Conservation (phyloP, 108 stramenopile genomes). For the Licmophora abbreviata region DNA sequence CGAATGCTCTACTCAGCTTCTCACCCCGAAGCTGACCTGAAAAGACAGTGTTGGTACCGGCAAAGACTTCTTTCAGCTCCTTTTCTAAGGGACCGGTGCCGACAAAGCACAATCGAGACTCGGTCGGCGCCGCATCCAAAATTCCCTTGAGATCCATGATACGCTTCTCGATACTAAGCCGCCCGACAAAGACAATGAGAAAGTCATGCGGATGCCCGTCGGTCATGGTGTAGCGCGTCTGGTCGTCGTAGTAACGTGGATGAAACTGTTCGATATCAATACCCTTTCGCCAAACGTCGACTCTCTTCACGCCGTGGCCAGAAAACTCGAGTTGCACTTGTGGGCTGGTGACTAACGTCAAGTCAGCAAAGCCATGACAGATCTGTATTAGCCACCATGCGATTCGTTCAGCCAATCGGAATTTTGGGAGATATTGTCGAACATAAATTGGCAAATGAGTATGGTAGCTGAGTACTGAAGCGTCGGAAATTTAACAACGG, state of each 20-base stretch:
- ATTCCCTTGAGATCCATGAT: slow-evolving; percentile 58
- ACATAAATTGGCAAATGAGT: slow-evolving; percentile 78
- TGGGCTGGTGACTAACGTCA: slow-evolving; percentile 71
- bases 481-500: background rate
- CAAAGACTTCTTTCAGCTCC: slow-evolving; percentile 32
- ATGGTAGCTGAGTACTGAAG: slow-evolving; percentile 42
- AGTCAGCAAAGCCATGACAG: slow-evolving; percentile 60
- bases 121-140: slow-evolving; percentile 46
- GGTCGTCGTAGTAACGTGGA: slow-evolving; percentile 43
- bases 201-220: slow-evolving; percentile 70
- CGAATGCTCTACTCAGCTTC: slow-evolving; percentile 44
- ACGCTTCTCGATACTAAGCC: slow-evolving; percentile 84
- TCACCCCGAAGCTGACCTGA: slow-evolving; percentile 37
- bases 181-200: slow-evolving; percentile 85
- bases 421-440: slow-evolving; percentile 27
- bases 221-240: slow-evolving; percentile 60
- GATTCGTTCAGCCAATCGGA: slow-evolving; percentile 22
- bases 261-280: slow-evolving; percentile 79
- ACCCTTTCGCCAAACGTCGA: slow-evolving; percentile 86
- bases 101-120: slow-evolving; percentile 40
- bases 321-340: slow-evolving; percentile 59
- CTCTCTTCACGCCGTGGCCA: slow-evolving; percentile 30
- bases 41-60: slow-evolving; percentile 48
- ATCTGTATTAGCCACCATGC: slow-evolving; percentile 30
- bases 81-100: slow-evolving; percentile 46